These are phyloP conservation scores for Botrytis pseudocinerea DNA, from an alignment of 2,329 filamentous ascomycete genomes.

Conservation along the genomic window DNA sequence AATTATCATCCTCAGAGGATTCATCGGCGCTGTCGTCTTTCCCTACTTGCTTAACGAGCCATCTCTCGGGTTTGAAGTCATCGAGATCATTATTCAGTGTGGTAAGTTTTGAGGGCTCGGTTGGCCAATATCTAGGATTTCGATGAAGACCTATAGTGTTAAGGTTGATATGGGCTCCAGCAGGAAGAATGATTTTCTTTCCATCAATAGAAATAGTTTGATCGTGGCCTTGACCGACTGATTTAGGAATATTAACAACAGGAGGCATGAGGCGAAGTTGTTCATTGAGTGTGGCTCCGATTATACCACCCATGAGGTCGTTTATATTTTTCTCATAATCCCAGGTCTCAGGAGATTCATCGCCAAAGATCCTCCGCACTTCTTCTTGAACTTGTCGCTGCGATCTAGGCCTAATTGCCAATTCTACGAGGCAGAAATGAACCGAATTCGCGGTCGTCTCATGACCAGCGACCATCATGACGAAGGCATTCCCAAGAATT, in stretches of 20 bases:
- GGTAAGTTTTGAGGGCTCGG: conserved; percentile 55
- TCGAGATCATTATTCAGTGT: conserved; percentile 50
- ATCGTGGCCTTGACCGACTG: conserved; percentile 48
- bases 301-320: conserved; percentile 65
- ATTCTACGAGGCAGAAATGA: conserved; percentile 67
- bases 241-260: conserved; percentile 72
- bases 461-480: conserved; percentile 72
- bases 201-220: conserved; percentile 53
- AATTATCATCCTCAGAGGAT: conserved; percentile 23
- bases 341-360: conserved; percentile 62
- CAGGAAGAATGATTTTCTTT: conserved; percentile 29
- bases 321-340: conserved; percentile 68
- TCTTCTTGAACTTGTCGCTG: conserved; percentile 70
- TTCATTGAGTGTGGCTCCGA: conserved; percentile 77
- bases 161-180: conserved; percentile 47
- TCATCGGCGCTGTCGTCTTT: conserved; percentile 44
- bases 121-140: conserved; percentile 58
- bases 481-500: conserved; percentile 71
- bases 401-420: conserved; percentile 63
- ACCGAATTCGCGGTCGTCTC: conserved; percentile 77
- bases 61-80: conserved; percentile 58
- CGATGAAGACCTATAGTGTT: conserved; percentile 49
- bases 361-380: conserved; percentile 64
- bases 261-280: conserved; percentile 72
- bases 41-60: conserved; percentile 61